A percentile compares a stretch with the other conserved stretches of the same genome.
phyloP scores from a whole-genome alignment of 2,329 filamentous ascomycete genomes.

The Epichloe baconii region DNA sequence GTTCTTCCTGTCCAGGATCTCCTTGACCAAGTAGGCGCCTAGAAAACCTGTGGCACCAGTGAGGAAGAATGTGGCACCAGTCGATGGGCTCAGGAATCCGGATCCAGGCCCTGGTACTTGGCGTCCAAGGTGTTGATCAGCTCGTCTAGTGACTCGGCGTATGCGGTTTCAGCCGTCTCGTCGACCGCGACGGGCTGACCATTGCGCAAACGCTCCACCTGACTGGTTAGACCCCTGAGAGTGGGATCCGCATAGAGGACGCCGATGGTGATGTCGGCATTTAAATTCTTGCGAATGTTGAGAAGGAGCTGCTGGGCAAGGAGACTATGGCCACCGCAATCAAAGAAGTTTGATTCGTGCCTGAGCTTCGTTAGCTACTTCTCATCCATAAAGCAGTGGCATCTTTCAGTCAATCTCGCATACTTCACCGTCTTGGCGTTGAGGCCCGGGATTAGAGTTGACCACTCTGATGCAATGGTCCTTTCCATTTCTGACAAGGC shows the following conservation, averaged over 20 bases:
- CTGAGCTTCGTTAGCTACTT: neutral
- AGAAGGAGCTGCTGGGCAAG: slow-evolving; percentile 67
- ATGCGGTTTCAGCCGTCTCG: slow-evolving; percentile 30
- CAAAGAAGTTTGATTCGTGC: slow-evolving; percentile 20
- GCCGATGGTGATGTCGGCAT: slow-evolving; percentile 19
- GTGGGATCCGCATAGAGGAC: slow-evolving; percentile 18
- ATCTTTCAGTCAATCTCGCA: no score
- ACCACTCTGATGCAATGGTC: slow-evolving; percentile 48
- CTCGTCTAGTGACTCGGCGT: slow-evolving; percentile 38
- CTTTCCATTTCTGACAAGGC: slow-evolving; percentile 22
- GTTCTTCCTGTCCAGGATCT: slow-evolving; percentile 44
- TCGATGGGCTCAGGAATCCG: slow-evolving; percentile 20
- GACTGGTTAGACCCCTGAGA: slow-evolving; percentile 15
- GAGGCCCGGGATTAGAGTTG: slow-evolving; percentile 51
- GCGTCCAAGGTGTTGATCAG: slow-evolving; percentile 36
- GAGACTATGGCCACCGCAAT: slow-evolving; percentile 25
- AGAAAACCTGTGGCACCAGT: slow-evolving; percentile 74
- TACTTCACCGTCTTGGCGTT: slow-evolving; percentile 49
- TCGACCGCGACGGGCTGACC: slow-evolving; percentile 12
- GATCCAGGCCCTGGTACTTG: slow-evolving; percentile 12
- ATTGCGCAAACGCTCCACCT: slow-evolving; percentile 13
- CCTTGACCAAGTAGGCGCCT: slow-evolving; percentile 65
- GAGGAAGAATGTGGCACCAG: slow-evolving; percentile 52
- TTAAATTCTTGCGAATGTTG: slow-evolving; percentile 24
- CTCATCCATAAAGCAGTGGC: no score